These are phyloP conservation scores for Solanum rostratum DNA, from an alignment of 257 asterid genomes.

Conservation along the genomic window DNA sequence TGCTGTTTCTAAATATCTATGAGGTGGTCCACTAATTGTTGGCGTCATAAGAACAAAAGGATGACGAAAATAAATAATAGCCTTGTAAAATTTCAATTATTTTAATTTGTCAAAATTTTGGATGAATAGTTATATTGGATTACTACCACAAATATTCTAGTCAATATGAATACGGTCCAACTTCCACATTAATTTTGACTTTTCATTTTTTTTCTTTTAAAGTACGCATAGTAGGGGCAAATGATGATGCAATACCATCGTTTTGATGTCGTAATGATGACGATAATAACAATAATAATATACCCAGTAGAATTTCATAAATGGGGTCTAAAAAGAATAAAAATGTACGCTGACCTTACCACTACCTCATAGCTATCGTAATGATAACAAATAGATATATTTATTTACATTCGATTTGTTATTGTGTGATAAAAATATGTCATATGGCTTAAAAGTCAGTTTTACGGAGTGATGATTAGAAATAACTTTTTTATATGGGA, in stretches of 20 bases:
- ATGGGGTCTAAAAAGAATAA: too few species aligned
- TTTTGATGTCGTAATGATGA: background rate
- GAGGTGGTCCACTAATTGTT: background rate
- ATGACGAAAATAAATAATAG: constrained; percentile 2
- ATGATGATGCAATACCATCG: background rate
- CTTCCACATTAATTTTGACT: background rate
- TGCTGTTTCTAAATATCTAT: background rate
- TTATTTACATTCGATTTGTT: background rate
- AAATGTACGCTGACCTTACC: too few species aligned
- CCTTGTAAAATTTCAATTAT: background rate
- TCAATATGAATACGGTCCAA: background rate
- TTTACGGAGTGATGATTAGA: too few species aligned
- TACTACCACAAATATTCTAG: background rate
- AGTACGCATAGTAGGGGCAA: background rate
- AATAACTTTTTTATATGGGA: too few species aligned
- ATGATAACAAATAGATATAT: too few species aligned
- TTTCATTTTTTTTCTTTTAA: background rate
- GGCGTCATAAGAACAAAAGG: constrained; percentile 6
- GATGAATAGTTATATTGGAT: background rate
- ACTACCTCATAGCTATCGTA: too few species aligned
- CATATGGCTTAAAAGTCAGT: background rate
- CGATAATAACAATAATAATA: too few species aligned
- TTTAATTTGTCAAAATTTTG: background rate
- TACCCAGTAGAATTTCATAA: too few species aligned
- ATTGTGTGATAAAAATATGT: background rate